Base-by-base conservation (phyloP, 768 basidiomycete species). In the Auricularia sp. region DNA sequence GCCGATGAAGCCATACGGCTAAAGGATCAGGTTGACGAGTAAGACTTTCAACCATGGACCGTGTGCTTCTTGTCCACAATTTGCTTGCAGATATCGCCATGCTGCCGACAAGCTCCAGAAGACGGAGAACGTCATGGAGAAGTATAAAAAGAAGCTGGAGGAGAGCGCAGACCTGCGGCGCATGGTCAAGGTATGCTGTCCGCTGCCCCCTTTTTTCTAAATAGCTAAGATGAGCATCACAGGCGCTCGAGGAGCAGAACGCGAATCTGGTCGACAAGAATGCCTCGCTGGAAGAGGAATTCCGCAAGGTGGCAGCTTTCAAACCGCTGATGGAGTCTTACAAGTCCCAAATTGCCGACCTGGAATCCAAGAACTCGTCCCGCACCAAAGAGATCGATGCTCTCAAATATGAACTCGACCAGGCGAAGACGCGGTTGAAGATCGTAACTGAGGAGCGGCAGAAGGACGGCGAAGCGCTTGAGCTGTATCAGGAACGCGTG, bases 121-220 rank as follows among this genome's bases (percentile, higher is more conserved):
- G 79, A 90, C 87, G 1, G 97, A 98, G 76, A 95, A 95, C 71
- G 94, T 97, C 35, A 91, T 97, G 84, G 94, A 98, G 76, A 99
- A 98, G 74, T 95, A 98, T 76, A 96, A 95, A 78, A 95, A 92
- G 82, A 99, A 98, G 76, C 82, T 98, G 1, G 96, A 98, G 70
- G 97, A 98, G 73, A 86, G 90, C 3, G 93, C 90, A 14, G 92
- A 96, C 67, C 69, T 72, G 33, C 70, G 71, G 34, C 65, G 77
- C 47, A 72, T 73, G 59, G 65, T 80, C 62, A 76, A 78, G 68
- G 78, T 78, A 58, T 36, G 73, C 62, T n/a, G 3, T 18, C 53
- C 18, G 61, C 51, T 65, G 43, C 34, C 34, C 6, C 44, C 42
- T 43, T n/a, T 14, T 23, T 34, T 3, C 23, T 33, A n/a, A 34